These are phyloP conservation scores for Pichia scutulata DNA, from an alignment of 805 yeast genomes.

Conservation along the genomic window DNA sequence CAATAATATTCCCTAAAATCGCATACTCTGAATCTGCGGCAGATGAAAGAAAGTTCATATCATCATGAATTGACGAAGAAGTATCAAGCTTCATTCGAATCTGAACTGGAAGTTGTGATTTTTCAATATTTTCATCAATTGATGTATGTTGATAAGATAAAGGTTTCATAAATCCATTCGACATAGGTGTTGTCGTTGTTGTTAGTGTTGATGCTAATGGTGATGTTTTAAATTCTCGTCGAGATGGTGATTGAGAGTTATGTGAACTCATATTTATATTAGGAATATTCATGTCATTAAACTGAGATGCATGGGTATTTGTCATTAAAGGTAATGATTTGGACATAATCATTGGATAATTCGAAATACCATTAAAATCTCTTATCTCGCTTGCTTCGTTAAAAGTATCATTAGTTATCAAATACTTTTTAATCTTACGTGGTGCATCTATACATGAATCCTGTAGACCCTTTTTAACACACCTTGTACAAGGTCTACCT, in stretches of 20 bases:
- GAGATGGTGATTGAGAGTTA: conserved; percentile 32
- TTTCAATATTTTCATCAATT: not conserved
- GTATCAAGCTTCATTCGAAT: not conserved
- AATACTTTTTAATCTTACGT: conserved; percentile 74
- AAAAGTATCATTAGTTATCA: conserved; percentile 27
- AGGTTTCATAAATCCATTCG: conserved; percentile 3
- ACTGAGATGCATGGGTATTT: not conserved
- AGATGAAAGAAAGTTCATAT: conserved; percentile 47
- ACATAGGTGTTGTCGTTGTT: not conserved
- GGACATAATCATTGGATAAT: not conserved
- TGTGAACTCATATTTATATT: not conserved
- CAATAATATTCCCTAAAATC: conserved; percentile 56
- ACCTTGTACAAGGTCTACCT: conserved; percentile 55
- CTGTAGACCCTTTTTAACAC: conserved; percentile 60
- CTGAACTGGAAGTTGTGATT: not conserved
- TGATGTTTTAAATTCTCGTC: conserved; percentile 5
- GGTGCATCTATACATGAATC: conserved; percentile 83
- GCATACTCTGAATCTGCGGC: conserved; percentile 73
- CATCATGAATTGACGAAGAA: not conserved
- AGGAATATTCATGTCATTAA: not conserved
- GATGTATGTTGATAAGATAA: not conserved
- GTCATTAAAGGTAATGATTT: not conserved
- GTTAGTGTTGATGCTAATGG: too few relatives aligned
- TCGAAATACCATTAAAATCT: too few relatives aligned
- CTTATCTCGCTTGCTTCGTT: conserved; percentile 33